phyloP scores from a whole-genome alignment of 2,329 filamentous ascomycete species.

The Colletotrichum chlorophyti region DNA sequence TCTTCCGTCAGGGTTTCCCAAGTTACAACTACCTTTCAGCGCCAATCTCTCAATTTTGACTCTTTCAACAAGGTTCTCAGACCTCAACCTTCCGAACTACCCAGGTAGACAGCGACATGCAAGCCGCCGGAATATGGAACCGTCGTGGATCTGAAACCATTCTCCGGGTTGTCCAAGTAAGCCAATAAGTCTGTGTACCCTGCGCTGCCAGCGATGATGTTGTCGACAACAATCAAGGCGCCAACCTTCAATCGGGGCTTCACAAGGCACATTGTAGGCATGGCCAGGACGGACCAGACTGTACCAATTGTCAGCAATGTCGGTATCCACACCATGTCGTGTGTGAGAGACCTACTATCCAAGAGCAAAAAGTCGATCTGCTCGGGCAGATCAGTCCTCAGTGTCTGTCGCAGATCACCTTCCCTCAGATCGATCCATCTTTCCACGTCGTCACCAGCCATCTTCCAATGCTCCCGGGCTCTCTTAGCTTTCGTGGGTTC shows the following conservation, averaged over 20 bases:
- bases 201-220: constrained; percentile 45
- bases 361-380: constrained; percentile 64
- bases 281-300: constrained; percentile 63
- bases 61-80: too few relatives aligned
- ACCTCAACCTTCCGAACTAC: not conserved
- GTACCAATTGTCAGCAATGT: not conserved
- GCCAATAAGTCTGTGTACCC: constrained; percentile 55
- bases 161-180: constrained; percentile 51
- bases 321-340: too few relatives aligned
- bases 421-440: constrained; percentile 61
- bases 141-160: constrained; percentile 52
- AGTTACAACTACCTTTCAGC: too few relatives aligned
- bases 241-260: constrained; percentile 52
- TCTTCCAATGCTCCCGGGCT: constrained; percentile 61
- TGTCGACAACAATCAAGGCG: constrained; percentile 57
- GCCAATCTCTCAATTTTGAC: too few relatives aligned
- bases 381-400: constrained; percentile 49
- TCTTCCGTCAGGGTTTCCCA: too few relatives aligned
- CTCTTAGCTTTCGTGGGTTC: constrained; percentile 58
- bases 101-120: constrained; percentile 35
- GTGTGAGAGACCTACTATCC: constrained; percentile 58
- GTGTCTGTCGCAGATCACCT: constrained; percentile 63
- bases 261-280: constrained; percentile 57
- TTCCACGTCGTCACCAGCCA: constrained; percentile 55
- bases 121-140: constrained; percentile 40